Conservation (phyloP, 1,284 basidiomycete species). For the Heliocybe sulcata region DNA sequence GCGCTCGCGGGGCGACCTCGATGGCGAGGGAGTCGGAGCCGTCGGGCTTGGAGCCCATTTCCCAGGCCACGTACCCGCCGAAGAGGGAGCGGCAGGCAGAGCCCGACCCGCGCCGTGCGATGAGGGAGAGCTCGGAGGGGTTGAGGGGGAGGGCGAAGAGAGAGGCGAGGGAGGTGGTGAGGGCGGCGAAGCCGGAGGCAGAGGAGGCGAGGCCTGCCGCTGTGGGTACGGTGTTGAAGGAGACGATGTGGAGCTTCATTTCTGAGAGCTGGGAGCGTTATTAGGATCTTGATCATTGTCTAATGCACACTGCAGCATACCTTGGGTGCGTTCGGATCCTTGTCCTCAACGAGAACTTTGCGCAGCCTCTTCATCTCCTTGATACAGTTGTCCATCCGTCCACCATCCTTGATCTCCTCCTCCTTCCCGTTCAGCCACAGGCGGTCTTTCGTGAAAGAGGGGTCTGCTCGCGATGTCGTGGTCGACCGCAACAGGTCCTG, state of each 20-base stretch:
- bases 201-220: conserved; percentile 97
- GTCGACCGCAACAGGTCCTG: conserved; percentile 95
- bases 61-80: conserved; percentile 97
- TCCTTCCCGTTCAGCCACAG: conserved; percentile 95
- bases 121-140: conserved; percentile 76
- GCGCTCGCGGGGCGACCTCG: conserved; percentile 77
- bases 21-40: conserved; percentile 88
- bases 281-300: conserved; percentile 3
- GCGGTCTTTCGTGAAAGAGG: conserved; percentile 68
- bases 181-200: conserved; percentile 94
- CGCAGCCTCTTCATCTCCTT: conserved; percentile 81
- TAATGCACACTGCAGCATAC: conserved; percentile 29
- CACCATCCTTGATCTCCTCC: conserved; percentile 80
- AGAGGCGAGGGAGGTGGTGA: conserved; percentile 83
- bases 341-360: conserved; percentile 60
- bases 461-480: conserved; percentile 86
- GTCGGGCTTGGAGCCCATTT: conserved; percentile 62
- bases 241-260: conserved; percentile 80
- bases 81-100: conserved; percentile 97
- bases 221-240: conserved; percentile 98
- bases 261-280: conserved; percentile 52
- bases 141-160: conserved; percentile 76
- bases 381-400: conserved; percentile 84
- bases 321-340: conserved; percentile 55
- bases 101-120: conserved; percentile 95